A percentile compares a stretch with the other conserved stretches of the same genome.
Evolutionary conservation across 2,329 filamentous ascomycete genomes (phyloP).

Genomic region (Parastagonospora avenae): DNA sequence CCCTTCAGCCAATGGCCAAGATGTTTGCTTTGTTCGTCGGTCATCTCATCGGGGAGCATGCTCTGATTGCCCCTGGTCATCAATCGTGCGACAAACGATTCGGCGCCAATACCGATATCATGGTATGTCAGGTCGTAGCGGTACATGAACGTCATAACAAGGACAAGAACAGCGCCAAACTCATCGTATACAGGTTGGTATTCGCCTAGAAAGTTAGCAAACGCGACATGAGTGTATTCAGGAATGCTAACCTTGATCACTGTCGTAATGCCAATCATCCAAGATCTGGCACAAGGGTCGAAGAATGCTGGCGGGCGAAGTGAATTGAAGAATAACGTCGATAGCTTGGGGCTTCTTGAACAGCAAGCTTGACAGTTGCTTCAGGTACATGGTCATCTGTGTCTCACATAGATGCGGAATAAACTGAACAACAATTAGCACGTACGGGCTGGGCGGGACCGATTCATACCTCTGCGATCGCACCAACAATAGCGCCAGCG

Average conservation of each 20-base stretch:
- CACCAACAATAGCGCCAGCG: conserved; percentile 81
- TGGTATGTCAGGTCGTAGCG: conserved; percentile 70
- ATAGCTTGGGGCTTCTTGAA: conserved; percentile 72
- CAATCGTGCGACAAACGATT: conserved; percentile 73
- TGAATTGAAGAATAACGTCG: conserved; percentile 77
- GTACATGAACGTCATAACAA: conserved; percentile 75
- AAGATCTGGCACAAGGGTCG: conserved; percentile 75
- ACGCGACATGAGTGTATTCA: not conserved
- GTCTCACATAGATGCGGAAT: conserved; percentile 71
- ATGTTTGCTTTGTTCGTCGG: conserved; percentile 68
- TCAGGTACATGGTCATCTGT: conserved; percentile 81
- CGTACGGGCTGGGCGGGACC: not conserved
- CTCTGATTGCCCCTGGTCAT: conserved; percentile 64
- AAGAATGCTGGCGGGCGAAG: conserved; percentile 71
- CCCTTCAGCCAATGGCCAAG: conserved; percentile 77
- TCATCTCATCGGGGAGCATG: conserved; percentile 64
- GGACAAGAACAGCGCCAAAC: conserved; percentile 75
- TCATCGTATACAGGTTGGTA: conserved; percentile 88
- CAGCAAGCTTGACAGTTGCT: conserved; percentile 73
- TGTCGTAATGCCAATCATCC: conserved; percentile 80
- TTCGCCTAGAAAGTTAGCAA: conserved; percentile 58
- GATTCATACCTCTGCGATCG: conserved; percentile 53
- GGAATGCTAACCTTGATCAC: conserved; percentile 65
- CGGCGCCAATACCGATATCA: conserved; percentile 67
- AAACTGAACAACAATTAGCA: conserved; percentile 54